Conservation (phyloP, 148 eudicot genomes). For the Diospyros kaki region DNA sequence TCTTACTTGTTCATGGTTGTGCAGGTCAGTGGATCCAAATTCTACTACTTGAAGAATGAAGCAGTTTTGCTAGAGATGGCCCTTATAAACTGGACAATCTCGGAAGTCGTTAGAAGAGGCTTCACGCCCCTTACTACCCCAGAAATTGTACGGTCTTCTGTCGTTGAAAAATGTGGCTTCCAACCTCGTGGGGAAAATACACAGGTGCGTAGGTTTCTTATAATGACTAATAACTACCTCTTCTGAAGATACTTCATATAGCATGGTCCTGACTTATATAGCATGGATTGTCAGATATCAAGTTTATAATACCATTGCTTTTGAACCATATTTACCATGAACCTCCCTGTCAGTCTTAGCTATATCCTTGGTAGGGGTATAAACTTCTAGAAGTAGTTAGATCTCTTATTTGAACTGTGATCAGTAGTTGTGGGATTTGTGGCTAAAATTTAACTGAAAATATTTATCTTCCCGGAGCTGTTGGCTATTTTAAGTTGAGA, state of each 20-base stretch:
- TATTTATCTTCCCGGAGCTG: neutral
- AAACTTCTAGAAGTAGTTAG: neutral
- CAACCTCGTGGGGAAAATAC: constrained; percentile 96
- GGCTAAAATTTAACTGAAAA: neutral
- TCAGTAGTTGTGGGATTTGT: neutral
- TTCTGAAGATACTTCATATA: neutral
- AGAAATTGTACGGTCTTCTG: constrained; percentile 77
- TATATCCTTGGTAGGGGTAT: neutral
- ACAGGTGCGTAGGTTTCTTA: constrained; percentile 41
- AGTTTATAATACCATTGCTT: neutral
- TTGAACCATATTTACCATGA: neutral
- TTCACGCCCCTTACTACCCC: constrained; percentile 88
- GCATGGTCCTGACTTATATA: neutral
- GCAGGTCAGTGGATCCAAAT: constrained; percentile 92
- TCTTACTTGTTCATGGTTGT: constrained; percentile 7
- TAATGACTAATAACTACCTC: neutral
- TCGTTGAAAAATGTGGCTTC: constrained; percentile 94
- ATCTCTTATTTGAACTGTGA: neutral
- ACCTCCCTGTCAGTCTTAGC: neutral
- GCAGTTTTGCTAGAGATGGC: constrained; percentile 91
- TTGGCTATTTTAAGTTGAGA: neutral
- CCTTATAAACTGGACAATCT: constrained; percentile 79
- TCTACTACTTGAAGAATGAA: constrained; percentile 90
- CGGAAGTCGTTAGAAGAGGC: constrained; percentile 75
- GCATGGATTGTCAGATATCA: neutral